Evolutionary conservation across 108 stramenopile species (phyloP), one percentile per base, ranked within the genome.

Genomic region (Epipyxis sp.): DNA sequence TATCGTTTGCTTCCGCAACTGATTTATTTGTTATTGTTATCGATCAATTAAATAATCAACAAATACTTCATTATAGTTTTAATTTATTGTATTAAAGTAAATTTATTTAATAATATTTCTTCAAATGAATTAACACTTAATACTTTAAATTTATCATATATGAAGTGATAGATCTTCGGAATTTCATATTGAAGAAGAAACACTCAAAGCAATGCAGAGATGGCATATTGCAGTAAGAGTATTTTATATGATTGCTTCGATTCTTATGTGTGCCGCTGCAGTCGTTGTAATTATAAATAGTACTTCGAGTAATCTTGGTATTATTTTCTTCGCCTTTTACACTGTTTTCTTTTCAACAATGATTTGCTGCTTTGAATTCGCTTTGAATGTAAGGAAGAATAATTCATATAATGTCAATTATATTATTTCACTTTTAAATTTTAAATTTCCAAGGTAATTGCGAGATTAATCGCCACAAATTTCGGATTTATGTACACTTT

Each of bases 401-500:
- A 57, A 20, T 20, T 37, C 30, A 3, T 65, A 37, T 32, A 32
- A 6, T 32, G 10, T 65, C 6, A 32, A 65, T 37, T 65, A 13
- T 6, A 65, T 35, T 25, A 6, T 65, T 3, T 65, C 61, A 10
- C 6, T 65, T 3, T 65, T 32, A 6, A 13, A 29, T 65, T 65
- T 32, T 6, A 65, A 16, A 20, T 13, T 20, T 50, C 46, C 46
- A 13, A 65, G 61, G 34, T 65, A 32, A 37, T 65, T 32, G 3
- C 61, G 30, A 6, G 34, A 6, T 16, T 6, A 6, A 65, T 65
- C 34, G 61, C 61, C 27, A 37, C 34, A 3, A 65, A 65, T 25
- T 65, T 65, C 25, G 61, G 61, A 3, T 65, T 65, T 32, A 65
- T 65, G 61, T 65, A 65, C 25, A 35, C 61, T 25, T 37, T 65